phyloP scores from a whole-genome alignment of 2,329 filamentous ascomycete species.

The Pseudogymnoascus sp. region DNA sequence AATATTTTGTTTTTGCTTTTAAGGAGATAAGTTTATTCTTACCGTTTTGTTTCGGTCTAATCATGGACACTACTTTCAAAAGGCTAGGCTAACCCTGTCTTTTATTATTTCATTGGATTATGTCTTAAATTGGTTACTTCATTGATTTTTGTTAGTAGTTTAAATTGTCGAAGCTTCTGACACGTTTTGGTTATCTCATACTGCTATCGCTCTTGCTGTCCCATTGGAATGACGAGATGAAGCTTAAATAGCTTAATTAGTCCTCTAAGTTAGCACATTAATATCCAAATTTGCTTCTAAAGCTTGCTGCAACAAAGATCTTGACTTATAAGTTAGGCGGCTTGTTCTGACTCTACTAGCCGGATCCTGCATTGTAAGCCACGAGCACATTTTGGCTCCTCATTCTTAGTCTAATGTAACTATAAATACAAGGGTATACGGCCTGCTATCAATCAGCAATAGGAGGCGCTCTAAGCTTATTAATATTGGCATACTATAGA shows the following conservation, averaged over 20 bases:
- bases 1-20: not conserved
- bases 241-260: constrained; percentile 3
- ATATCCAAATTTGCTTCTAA: constrained; percentile 6
- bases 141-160: not conserved
- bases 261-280: not conserved
- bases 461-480: not conserved
- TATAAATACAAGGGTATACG: not conserved
- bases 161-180: not conserved
- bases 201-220: not conserved
- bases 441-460: not conserved
- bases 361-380: not conserved
- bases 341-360: not conserved
- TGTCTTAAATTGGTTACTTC: not conserved
- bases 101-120: not conserved
- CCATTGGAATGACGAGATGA: not conserved
- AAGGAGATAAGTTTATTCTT: not conserved
- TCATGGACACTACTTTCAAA: not conserved
- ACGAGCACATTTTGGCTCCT: not conserved
- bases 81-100: not conserved
- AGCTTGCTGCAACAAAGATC: not conserved
- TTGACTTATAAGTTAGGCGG: not conserved
- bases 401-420: not conserved
- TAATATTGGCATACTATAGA: not conserved
- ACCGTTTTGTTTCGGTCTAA: not conserved
- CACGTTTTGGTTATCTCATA: not conserved